These are phyloP conservation scores for Chrysanthemum lavandulifolium DNA, from an alignment of 129 eudicot genomes.

Conservation along the genomic window DNA sequence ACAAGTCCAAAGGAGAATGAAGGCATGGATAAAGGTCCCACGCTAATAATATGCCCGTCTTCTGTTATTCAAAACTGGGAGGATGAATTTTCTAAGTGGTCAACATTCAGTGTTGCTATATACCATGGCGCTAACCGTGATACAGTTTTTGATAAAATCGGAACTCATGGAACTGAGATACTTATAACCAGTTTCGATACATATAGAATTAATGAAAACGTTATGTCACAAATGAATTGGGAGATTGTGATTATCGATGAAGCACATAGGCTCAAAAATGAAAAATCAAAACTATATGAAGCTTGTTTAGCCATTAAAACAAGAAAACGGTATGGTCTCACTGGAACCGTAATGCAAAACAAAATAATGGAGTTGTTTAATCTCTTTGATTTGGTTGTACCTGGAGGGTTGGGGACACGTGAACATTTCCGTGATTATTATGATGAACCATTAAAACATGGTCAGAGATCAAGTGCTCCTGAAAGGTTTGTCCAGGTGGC, in stretches of 20 bases:
- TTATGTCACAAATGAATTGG: slow-evolving; percentile 59
- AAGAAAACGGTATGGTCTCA: slow-evolving; percentile 75
- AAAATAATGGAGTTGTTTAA: slow-evolving; percentile 92
- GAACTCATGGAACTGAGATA: slow-evolving; percentile 53
- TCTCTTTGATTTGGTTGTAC: slow-evolving; percentile 85
- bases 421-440: slow-evolving; percentile 87
- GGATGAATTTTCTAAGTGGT: slow-evolving; percentile 83
- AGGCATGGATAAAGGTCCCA: slow-evolving; percentile 48
- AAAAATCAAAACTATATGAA: slow-evolving; percentile 80
- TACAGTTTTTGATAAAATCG: slow-evolving; percentile 49
- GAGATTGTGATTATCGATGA: slow-evolving; percentile 83
- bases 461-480: slow-evolving; percentile 88
- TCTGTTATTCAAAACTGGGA: slow-evolving; percentile 94
- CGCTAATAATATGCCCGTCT: slow-evolving; percentile 76
- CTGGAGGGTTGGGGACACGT: slow-evolving; percentile 84
- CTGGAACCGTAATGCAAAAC: slow-evolving; percentile 96
- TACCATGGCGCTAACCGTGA: slow-evolving; percentile 89
- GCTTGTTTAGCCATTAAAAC: slow-evolving; percentile 73
- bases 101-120: slow-evolving; percentile 60
- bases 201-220: slow-evolving; percentile 63
- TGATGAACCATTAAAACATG: slow-evolving; percentile 92
- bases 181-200: slow-evolving; percentile 92
- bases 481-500: slow-evolving; percentile 68
- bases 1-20: slow-evolving; percentile 24
- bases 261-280: slow-evolving; percentile 94